Evolutionary conservation across 345 rosid species (phyloP).

Genomic region (Xanthoceras sorbifolium): DNA sequence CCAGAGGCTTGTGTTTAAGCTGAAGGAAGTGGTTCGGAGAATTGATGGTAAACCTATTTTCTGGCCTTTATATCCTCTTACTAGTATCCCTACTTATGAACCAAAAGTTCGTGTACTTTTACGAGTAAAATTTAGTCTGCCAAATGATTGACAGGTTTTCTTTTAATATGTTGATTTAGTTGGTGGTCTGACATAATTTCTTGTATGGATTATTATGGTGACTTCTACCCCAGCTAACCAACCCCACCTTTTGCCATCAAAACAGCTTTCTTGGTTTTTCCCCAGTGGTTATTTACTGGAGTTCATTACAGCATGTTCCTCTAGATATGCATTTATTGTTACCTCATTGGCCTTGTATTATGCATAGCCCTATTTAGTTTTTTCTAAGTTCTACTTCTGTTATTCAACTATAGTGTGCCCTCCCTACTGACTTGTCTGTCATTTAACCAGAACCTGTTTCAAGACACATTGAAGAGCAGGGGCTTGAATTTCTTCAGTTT

Average conservation of each 20-base stretch:
- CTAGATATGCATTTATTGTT: not conserved
- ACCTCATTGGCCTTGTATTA: constrained; percentile 8
- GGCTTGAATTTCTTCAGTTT: constrained; percentile 95
- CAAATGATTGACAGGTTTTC: not conserved
- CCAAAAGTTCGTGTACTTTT: constrained; percentile 4
- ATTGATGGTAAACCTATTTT: constrained; percentile 75
- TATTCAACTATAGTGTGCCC: constrained; percentile 2
- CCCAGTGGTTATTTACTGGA: not conserved
- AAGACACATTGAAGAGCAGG: constrained; percentile 94
- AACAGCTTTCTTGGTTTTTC: not conserved
- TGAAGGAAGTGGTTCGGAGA: constrained; percentile 91
- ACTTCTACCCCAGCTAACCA: not conserved
- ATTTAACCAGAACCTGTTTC: constrained; percentile 81
- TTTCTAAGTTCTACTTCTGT: not conserved
- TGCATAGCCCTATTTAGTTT: not conserved
- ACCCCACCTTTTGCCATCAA: not conserved
- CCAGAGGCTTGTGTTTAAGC: constrained; percentile 97
- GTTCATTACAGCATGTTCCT: not conserved
- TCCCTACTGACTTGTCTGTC: constrained; percentile 10
- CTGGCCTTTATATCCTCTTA: not conserved
- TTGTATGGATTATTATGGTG: not conserved
- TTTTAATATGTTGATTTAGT: not conserved
- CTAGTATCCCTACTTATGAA: not conserved
- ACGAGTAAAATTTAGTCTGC: not conserved
- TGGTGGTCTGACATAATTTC: not conserved